These are phyloP conservation scores for Coniochaeta ligniaria DNA, from an alignment of 2,329 filamentous ascomycete species.

Conservation along the genomic window DNA sequence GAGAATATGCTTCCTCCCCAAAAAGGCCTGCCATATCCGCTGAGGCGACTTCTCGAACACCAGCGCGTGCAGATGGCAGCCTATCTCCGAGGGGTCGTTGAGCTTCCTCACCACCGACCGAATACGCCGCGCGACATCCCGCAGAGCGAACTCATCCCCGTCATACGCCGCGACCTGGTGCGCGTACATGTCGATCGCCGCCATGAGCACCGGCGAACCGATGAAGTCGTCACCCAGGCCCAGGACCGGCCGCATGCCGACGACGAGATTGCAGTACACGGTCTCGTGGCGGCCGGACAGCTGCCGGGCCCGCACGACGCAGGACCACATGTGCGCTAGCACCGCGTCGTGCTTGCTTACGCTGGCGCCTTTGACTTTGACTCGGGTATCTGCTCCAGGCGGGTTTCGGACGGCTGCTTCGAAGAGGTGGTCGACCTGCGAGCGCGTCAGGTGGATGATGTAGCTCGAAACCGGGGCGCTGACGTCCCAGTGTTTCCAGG, in stretches of 20 bases:
- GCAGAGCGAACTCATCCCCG: neutral
- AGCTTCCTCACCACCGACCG: neutral
- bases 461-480: neutral
- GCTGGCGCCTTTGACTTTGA: neutral
- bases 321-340: neutral
- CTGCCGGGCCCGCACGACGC: neutral
- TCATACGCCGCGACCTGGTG: neutral
- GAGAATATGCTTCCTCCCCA: neutral
- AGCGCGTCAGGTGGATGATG: neutral
- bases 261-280: neutral
- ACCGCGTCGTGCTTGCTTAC: slow-evolving; percentile 1
- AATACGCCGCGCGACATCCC: neutral
- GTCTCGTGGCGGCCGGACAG: neutral
- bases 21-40: neutral
- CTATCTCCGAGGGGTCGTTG: neutral
- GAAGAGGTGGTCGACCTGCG: neutral
- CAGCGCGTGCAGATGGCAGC: neutral
- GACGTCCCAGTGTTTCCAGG: neutral
- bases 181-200: neutral
- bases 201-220: neutral
- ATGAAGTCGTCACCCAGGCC: neutral
- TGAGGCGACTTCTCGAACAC: neutral
- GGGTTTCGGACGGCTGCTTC: neutral
- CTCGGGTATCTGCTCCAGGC: neutral
- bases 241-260: neutral